phyloP scores from a whole-genome alignment of 805 yeast genomes.

The Saturnispora ahearnii region DNA sequence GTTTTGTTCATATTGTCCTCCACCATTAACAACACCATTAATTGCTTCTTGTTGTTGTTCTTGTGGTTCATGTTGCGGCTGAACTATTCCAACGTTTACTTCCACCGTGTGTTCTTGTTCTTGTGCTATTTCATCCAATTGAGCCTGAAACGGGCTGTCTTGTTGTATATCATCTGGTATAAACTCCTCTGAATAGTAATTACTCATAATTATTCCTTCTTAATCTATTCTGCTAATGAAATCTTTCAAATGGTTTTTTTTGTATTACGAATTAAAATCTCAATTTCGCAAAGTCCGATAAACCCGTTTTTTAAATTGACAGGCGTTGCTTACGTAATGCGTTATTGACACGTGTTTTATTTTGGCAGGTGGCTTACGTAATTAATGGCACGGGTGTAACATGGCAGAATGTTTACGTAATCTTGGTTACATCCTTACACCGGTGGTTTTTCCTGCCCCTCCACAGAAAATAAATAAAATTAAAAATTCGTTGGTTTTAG shows the following conservation, averaged over 20 bases:
- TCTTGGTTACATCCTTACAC: not conserved
- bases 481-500: not conserved
- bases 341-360: not conserved
- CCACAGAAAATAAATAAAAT: not conserved
- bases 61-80: slow-evolving; percentile 3
- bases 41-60: slow-evolving; percentile 50
- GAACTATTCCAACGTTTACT: not conserved
- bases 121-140: not conserved
- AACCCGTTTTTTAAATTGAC: not conserved
- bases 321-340: not conserved
- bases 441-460: not conserved
- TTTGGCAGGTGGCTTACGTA: not conserved
- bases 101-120: not conserved
- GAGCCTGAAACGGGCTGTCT: not conserved
- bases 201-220: not conserved
- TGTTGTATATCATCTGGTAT: slow-evolving; percentile 4
- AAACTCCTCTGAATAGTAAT: slow-evolving; percentile 1
- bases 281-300: not conserved
- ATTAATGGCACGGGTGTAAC: too few species aligned
- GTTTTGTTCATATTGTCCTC: slow-evolving; percentile 32
- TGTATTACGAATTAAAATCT: not conserved
- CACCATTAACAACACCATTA: too few species aligned
- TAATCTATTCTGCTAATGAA: not conserved
- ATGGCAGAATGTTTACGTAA: not conserved
- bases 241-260: too few species aligned